Evolutionary conservation across 805 yeast genomes (phyloP).

Genomic region (Tetrapisispora nanseiensis): DNA sequence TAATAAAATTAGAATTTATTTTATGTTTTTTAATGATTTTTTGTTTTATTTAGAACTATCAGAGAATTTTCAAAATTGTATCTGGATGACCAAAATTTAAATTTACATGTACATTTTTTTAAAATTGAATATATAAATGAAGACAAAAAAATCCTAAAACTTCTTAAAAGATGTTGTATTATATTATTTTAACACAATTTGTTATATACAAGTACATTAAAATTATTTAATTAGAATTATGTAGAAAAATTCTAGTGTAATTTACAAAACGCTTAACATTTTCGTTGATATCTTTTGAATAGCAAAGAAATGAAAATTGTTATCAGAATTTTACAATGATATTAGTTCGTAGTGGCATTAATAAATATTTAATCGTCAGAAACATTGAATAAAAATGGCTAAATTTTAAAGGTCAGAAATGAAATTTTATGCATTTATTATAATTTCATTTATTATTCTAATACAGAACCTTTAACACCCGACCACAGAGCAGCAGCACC

Average conservation of each 20-base stretch:
- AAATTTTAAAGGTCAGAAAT: neutral
- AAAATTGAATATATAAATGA: too few relatives aligned
- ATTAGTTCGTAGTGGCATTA: neutral
- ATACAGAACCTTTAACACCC: constrained; percentile 46
- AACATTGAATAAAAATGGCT: neutral
- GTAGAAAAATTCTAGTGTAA: neutral
- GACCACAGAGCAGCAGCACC: constrained; percentile 91
- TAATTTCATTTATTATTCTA: constrained; percentile 7
- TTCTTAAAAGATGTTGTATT: neutral
- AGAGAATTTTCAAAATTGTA: too few relatives aligned
- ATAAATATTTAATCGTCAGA: neutral
- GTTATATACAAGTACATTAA: constrained; percentile 4
- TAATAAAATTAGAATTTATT: too few relatives aligned
- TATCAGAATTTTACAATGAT: neutral
- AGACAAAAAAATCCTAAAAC: neutral
- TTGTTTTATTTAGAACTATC: too few relatives aligned
- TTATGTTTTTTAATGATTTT: too few relatives aligned
- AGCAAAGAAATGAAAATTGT: neutral
- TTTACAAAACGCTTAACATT: neutral
- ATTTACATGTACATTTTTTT: too few relatives aligned
- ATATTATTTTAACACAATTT: constrained; percentile 1
- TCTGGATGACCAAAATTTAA: too few relatives aligned
- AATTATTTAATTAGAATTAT: neutral
- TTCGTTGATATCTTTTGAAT: neutral
- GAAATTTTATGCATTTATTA: neutral